These are phyloP conservation scores for Achlya hypogyna DNA, from an alignment of 352 stramenopile species.

Conservation along the genomic window DNA sequence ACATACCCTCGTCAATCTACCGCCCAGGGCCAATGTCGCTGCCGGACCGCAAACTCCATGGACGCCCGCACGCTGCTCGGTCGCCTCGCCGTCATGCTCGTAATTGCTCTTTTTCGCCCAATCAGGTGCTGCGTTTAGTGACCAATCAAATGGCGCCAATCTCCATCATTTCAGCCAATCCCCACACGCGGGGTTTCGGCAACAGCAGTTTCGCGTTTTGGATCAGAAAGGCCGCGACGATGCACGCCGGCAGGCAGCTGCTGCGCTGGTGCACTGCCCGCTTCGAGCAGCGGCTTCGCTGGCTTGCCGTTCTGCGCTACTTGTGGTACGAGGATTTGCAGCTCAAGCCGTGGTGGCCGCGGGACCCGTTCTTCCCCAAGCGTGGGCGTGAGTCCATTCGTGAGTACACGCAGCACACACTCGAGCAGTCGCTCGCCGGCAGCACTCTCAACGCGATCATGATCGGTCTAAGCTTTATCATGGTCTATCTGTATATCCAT, in stretches of 20 bases:
- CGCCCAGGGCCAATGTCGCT: background rate
- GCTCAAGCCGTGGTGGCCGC: background rate
- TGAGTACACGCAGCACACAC: slow-evolving; percentile 61
- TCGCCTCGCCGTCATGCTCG: background rate
- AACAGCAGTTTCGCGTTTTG: background rate
- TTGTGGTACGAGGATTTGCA: background rate
- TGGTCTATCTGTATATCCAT: slow-evolving; percentile 50
- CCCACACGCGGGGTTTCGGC: background rate
- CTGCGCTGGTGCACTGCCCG: background rate
- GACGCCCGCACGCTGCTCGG: slow-evolving; percentile 55
- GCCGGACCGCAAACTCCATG: slow-evolving; percentile 52
- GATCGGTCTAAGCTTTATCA: slow-evolving; percentile 42
- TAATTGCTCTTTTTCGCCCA: background rate
- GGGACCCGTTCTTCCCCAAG: slow-evolving; percentile 2
- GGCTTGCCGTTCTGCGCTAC: background rate
- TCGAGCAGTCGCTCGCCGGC: slow-evolving; percentile 50
- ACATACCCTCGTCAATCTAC: background rate
- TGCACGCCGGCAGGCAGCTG: background rate
- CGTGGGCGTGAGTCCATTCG: slow-evolving; percentile 31
- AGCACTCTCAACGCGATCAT: slow-evolving; percentile 34
- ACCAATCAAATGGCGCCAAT: background rate
- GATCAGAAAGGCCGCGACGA: background rate
- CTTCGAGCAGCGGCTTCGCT: background rate
- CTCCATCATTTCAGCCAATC: background rate
- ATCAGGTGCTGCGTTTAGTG: background rate